Conservation (phyloP, 495 filamentous ascomycete species). For the Penicillium bovifimosum region DNA sequence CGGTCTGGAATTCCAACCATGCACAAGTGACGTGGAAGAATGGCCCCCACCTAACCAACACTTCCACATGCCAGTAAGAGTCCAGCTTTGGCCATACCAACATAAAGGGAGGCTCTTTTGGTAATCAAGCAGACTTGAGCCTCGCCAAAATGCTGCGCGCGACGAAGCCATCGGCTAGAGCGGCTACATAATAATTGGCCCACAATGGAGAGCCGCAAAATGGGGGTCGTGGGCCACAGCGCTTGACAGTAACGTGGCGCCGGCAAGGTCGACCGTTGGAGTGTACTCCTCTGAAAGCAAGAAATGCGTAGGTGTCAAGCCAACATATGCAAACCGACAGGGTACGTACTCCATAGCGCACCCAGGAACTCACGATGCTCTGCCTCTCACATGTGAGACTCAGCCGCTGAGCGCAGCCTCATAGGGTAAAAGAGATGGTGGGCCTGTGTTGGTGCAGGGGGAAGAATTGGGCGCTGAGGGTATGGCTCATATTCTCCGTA, state of each 20-base stretch:
- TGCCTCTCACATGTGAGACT: background rate
- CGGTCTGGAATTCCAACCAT: background rate
- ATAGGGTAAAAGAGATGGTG: background rate
- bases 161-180: background rate
- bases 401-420: background rate
- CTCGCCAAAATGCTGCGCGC: background rate
- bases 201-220: background rate
- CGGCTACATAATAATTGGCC: background rate
- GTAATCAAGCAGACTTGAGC: background rate
- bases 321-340: background rate
- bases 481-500: background rate
- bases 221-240: background rate
- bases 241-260: background rate
- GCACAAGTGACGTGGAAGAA: background rate
- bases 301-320: background rate
- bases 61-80: background rate
- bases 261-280: too few relatives aligned
- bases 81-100: background rate
- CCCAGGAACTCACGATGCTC: too few relatives aligned
- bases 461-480: background rate
- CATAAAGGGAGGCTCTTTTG: background rate
- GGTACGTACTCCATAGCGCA: background rate
- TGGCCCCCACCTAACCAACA: background rate
- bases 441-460: conserved; percentile 1
- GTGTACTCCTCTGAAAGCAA: too few relatives aligned